phyloP scores from a whole-genome alignment of 306 rosid species.

The Cucurbita maxima region DNA sequence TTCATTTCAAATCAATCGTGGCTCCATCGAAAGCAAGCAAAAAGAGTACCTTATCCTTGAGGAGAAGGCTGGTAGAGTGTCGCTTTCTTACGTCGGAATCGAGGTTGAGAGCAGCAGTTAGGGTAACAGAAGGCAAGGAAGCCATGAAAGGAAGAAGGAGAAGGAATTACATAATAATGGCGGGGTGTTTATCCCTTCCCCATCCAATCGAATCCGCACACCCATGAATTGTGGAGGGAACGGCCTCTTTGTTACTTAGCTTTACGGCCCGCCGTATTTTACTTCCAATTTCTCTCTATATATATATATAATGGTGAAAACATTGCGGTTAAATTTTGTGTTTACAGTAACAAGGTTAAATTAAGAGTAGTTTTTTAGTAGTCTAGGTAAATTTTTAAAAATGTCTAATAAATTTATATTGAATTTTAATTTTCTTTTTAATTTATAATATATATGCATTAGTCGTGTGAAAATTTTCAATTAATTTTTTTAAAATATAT shows the following conservation, averaged over 20 bases:
- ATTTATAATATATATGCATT: too few species aligned
- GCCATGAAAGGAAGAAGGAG: constrained; percentile 32
- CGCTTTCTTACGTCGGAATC: constrained; percentile 41
- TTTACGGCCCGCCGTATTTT: not conserved
- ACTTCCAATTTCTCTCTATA: not conserved
- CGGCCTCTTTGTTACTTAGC: not conserved
- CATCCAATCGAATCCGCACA: not conserved
- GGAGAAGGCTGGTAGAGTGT: constrained; percentile 20
- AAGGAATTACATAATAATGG: not conserved
- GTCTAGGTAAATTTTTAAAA: too few species aligned
- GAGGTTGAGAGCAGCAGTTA: constrained; percentile 40
- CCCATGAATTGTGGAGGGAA: constrained; percentile 15
- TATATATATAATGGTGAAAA: too few species aligned
- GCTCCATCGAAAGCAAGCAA: not conserved
- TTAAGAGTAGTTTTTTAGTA: too few species aligned
- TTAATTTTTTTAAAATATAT: too few species aligned
- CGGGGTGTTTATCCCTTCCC: not conserved
- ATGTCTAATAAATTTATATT: too few species aligned
- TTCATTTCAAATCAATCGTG: too few species aligned
- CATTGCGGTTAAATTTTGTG: too few species aligned
- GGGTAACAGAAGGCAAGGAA: constrained; percentile 48
- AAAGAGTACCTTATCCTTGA: constrained; percentile 39
- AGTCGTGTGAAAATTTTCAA: too few species aligned
- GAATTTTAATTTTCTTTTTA: too few species aligned
- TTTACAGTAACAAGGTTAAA: too few species aligned